Evolutionary conservation across 345 rosid species (phyloP).

Genomic region (Rhodomyrtus tomentosa): DNA sequence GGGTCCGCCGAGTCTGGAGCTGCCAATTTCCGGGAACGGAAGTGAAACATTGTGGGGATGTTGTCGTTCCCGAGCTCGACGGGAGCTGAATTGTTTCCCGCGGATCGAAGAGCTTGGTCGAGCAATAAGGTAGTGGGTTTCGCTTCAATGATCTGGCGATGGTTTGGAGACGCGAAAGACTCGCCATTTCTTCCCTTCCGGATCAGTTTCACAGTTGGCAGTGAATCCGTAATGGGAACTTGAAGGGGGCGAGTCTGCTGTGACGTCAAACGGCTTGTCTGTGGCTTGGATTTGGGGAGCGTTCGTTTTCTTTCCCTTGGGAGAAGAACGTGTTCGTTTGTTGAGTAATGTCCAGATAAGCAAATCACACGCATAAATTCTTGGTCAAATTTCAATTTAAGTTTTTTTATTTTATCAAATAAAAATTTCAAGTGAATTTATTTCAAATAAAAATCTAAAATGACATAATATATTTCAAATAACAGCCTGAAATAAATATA

Average conservation of each 20-base stretch:
- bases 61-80: background rate
- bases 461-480: too few species aligned
- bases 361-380: background rate
- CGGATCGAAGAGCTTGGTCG: background rate
- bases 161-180: background rate
- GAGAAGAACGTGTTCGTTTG: background rate
- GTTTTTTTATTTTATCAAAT: too few species aligned
- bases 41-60: background rate
- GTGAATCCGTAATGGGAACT: background rate
- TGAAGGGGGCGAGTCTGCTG: background rate
- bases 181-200: background rate
- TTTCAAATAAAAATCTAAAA: too few species aligned
- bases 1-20: constrained; percentile 38
- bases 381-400: too few species aligned
- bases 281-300: background rate
- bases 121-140: background rate
- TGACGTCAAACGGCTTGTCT: background rate
- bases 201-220: background rate
- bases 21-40: constrained; percentile 1
- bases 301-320: background rate
- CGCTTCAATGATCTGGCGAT: constrained; percentile 11
- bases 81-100: background rate
- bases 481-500: too few species aligned
- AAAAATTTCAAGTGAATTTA: too few species aligned
- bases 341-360: background rate